A percentile compares a stretch with the other conserved stretches of the same genome.
Evolutionary conservation across 371 early-diverging fungal genomes (phyloP).

Genomic region (Coemansia sp.): DNA sequence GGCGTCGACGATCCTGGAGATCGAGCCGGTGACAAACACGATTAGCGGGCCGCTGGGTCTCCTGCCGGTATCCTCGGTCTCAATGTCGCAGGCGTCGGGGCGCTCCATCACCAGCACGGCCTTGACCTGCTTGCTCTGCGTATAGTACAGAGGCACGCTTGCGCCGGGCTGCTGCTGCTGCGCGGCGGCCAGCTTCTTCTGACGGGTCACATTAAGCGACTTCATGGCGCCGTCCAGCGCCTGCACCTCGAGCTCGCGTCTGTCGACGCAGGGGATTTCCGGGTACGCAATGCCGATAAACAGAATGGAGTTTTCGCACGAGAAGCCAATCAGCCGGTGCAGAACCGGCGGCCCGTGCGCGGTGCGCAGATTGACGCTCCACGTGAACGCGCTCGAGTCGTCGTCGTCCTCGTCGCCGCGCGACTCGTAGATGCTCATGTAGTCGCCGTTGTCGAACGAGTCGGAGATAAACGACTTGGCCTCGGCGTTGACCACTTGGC

Average conservation of each 20-base stretch:
- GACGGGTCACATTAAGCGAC: constrained; percentile 21
- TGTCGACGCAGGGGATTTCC: constrained; percentile 24
- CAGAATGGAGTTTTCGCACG: constrained; percentile 38
- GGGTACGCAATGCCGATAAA: constrained; percentile 31
- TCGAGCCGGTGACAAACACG: constrained; percentile 37
- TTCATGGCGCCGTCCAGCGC: constrained; percentile 44
- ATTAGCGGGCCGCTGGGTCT: constrained; percentile 31
- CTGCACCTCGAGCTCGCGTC: constrained; percentile 42
- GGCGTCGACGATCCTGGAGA: constrained; percentile 29
- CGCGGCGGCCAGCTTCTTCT: constrained; percentile 3
- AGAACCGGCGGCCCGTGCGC: constrained; percentile 22
- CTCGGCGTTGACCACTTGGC: constrained; percentile 12
- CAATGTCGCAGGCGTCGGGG: constrained; percentile 5
- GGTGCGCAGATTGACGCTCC: constrained; percentile 34
- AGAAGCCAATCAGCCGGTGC: constrained; percentile 32
- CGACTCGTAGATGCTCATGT: constrained; percentile 20
- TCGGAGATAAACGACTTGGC: constrained; percentile 33
- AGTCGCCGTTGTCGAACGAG: constrained; percentile 21
- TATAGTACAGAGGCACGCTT: constrained; percentile 29
- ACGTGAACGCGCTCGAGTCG: constrained; percentile 36
- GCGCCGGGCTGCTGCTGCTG: constrained; percentile 1
- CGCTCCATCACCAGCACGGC: constrained; percentile 37
- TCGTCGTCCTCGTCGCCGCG: constrained; percentile 23
- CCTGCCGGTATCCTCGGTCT: constrained; percentile 12
- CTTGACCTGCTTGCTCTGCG: constrained; percentile 21